Conservation (phyloP, 2,329 filamentous ascomycete genomes). For the Pseudocercospora ulei region DNA sequence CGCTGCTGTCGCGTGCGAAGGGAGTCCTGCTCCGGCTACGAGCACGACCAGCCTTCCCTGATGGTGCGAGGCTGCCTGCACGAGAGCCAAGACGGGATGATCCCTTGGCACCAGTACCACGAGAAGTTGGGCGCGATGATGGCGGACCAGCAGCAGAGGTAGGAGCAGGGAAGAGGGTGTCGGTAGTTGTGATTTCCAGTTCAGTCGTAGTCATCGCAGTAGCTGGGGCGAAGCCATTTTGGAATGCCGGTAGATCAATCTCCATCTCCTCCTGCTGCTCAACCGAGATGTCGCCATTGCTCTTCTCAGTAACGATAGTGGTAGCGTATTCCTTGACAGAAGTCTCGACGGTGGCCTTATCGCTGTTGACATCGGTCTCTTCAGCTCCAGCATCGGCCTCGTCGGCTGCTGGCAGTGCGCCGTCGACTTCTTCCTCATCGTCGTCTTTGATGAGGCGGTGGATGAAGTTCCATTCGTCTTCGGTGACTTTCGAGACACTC, state of each 20-base stretch:
- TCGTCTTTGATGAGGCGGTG: constrained; percentile 29
- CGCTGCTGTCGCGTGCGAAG: constrained; percentile 14
- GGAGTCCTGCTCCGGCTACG: constrained; percentile 19
- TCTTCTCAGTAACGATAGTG: constrained; percentile 6
- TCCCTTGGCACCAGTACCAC: constrained; percentile 10
- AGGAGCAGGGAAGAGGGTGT: constrained; percentile 13
- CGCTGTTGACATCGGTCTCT: not conserved
- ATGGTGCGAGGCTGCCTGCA: constrained; percentile 13
- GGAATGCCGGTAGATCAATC: constrained; percentile 3
- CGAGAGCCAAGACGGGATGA: constrained; percentile 16
- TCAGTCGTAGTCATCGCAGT: constrained; percentile 10
- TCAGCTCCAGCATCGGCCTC: constrained; percentile 1
- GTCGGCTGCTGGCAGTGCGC: constrained; percentile 8
- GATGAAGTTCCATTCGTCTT: constrained; percentile 57
- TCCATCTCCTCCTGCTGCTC: constrained; percentile 32
- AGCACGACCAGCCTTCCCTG: constrained; percentile 2
- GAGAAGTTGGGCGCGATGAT: constrained; percentile 18
- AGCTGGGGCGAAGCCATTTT: constrained; percentile 7
- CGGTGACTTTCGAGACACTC: constrained; percentile 63
- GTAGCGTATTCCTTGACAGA: constrained; percentile 4
- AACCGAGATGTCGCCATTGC: constrained; percentile 22
- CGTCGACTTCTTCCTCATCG: constrained; percentile 16
- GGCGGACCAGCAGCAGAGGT: constrained; percentile 11
- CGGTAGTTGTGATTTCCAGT: constrained; percentile 13
- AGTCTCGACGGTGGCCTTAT: constrained; percentile 2